Percentiles rank a stretch among this genome's conserved stretches.
Evolutionary conservation across 1,284 basidiomycete species (phyloP).

Genomic region (Fomes fomentarius): DNA sequence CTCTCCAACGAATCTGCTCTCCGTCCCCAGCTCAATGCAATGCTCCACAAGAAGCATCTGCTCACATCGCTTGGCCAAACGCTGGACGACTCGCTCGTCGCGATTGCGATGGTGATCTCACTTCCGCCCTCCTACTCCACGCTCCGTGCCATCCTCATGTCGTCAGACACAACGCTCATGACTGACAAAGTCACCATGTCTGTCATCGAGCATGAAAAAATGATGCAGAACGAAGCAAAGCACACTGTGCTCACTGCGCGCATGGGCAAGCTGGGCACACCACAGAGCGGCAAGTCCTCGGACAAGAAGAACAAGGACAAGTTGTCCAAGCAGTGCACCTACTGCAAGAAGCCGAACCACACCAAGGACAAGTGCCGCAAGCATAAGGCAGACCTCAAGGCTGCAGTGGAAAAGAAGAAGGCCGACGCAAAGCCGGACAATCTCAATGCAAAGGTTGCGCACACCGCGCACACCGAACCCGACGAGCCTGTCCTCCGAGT

Average conservation of each 20-base stretch:
- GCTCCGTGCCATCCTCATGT: constrained; percentile 25
- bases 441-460: constrained; percentile 15
- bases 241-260: constrained; percentile 1
- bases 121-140: constrained; percentile 25
- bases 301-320: constrained; percentile 11
- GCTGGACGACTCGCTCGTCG: constrained; percentile 18
- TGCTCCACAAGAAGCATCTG: constrained; percentile 19
- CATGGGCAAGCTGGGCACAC: constrained; percentile 7
- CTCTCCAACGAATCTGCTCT: constrained; percentile 21
- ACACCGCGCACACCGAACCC: not conserved
- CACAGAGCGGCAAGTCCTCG: too few species aligned
- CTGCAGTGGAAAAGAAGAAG: not conserved
- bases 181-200: constrained; percentile 11
- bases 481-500: constrained; percentile 4
- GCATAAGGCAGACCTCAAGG: constrained; percentile 17
- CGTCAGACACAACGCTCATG: constrained; percentile 9
- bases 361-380: constrained; percentile 22
- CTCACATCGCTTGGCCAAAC: constrained; percentile 15
- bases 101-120: constrained; percentile 23
- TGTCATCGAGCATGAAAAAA: constrained; percentile 21
- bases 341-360: constrained; percentile 23
- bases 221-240: not conserved
- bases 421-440: not conserved
- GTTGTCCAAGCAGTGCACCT: constrained; percentile 16
- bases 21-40: constrained; percentile 24